Percentiles rank a stretch among this genome's conserved stretches.
phyloP scores from a whole-genome alignment of 495 filamentous ascomycete species.

The Lichenothelia convexa region DNA sequence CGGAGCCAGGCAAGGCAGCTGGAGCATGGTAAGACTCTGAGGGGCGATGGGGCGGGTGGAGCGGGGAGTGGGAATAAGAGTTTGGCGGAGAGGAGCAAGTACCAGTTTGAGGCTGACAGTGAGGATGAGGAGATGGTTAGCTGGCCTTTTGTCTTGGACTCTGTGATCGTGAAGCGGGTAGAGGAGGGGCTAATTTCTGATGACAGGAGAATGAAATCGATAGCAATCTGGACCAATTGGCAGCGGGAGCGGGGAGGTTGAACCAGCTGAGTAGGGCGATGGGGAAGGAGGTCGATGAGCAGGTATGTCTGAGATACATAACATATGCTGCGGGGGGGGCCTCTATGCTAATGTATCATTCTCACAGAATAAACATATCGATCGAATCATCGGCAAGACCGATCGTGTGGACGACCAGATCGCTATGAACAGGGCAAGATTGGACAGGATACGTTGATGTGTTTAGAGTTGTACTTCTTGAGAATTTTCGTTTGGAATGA shows the following conservation, averaged over 20 bases:
- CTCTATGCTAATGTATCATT: not conserved
- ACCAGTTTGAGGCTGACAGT: constrained; percentile 61
- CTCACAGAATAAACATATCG: constrained; percentile 50
- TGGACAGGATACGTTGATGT: not conserved
- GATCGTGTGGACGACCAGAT: constrained; percentile 56
- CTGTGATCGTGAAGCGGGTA: too few relatives aligned
- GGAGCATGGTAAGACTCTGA: constrained; percentile 34
- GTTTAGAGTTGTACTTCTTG: too few relatives aligned
- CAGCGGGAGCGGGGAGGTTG: constrained; percentile 40
- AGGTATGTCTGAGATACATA: too few relatives aligned
- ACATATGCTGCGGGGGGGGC: too few relatives aligned
- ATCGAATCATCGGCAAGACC: constrained; percentile 53
- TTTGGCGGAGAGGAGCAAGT: constrained; percentile 51
- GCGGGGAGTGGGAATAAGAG: constrained; percentile 25
- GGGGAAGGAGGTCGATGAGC: constrained; percentile 48
- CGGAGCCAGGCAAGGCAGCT: constrained; percentile 39
- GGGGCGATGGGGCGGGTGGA: constrained; percentile 9
- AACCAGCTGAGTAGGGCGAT: constrained; percentile 51
- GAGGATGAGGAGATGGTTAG: constrained; percentile 60
- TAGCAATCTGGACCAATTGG: constrained; percentile 16
- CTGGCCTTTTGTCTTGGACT: too few relatives aligned
- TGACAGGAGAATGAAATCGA: constrained; percentile 40
- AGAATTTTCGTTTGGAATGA: too few relatives aligned
- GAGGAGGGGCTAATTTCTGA: too few relatives aligned
- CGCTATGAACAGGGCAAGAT: constrained; percentile 36